These are phyloP conservation scores for Phytophthora ramorum DNA, from an alignment of 352 stramenopile genomes.

Conservation along the genomic window DNA sequence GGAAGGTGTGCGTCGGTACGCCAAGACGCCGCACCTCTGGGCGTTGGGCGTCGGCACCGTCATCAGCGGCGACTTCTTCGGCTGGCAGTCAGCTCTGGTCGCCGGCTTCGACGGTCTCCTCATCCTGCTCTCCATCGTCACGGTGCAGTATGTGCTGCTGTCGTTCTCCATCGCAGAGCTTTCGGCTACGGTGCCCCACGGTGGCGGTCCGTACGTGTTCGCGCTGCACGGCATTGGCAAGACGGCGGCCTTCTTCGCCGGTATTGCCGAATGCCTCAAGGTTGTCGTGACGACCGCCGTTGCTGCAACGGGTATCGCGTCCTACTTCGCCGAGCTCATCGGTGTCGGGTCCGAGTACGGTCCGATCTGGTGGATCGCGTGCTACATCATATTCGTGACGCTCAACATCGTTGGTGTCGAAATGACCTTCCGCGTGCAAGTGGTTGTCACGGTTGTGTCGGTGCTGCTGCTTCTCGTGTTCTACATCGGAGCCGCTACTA, in stretches of 20 bases:
- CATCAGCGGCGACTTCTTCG: slow-evolving; percentile 70
- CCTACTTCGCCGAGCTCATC: slow-evolving; percentile 64
- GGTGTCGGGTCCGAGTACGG: slow-evolving; percentile 39
- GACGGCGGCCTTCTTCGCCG: slow-evolving; percentile 58
- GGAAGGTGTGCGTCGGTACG: slow-evolving; percentile 43
- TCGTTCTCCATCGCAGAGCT: slow-evolving; percentile 74
- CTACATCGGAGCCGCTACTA: slow-evolving; percentile 54
- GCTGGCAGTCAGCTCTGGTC: slow-evolving; percentile 59
- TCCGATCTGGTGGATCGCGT: slow-evolving; percentile 62
- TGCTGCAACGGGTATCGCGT: slow-evolving; percentile 59
- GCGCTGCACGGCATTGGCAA: slow-evolving; percentile 62
- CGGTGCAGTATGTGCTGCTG: slow-evolving; percentile 66
- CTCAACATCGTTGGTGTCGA: slow-evolving; percentile 66
- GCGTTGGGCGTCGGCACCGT: slow-evolving; percentile 62
- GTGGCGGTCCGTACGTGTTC: slow-evolving; percentile 67
- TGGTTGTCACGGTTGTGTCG: slow-evolving; percentile 51
- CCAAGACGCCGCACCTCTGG: slow-evolving; percentile 67
- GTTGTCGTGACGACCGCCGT: slow-evolving; percentile 61
- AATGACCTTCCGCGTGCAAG: slow-evolving; percentile 72
- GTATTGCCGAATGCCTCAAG: slow-evolving; percentile 64
- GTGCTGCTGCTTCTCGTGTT: slow-evolving; percentile 63
- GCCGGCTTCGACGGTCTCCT: slow-evolving; percentile 65
- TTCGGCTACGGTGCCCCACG: slow-evolving; percentile 55
- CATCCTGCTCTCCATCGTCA: slow-evolving; percentile 60
- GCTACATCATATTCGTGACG: slow-evolving; percentile 62